A percentile compares a stretch with the other conserved stretches of the same genome.
These are phyloP conservation scores for Russula olivacea DNA, from an alignment of 768 basidiomycete genomes.

Conservation along the genomic window DNA sequence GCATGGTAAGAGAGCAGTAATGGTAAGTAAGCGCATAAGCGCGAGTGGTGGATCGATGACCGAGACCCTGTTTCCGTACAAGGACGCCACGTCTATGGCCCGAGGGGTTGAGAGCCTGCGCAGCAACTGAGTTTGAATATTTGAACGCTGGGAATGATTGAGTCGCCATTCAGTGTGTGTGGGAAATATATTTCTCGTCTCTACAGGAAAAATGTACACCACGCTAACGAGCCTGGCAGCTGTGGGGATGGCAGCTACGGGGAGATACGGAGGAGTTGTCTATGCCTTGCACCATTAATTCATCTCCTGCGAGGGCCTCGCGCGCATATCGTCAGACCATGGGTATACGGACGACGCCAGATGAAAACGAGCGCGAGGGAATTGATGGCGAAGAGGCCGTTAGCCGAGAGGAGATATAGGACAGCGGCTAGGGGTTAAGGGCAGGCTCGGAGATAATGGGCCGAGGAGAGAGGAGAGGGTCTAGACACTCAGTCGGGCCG, in stretches of 20 bases:
- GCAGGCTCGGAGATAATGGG: conserved; percentile 13
- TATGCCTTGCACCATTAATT: conserved; percentile 28
- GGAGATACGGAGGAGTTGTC: conserved; percentile 27
- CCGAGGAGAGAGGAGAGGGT: not conserved
- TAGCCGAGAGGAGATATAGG: conserved; percentile 18
- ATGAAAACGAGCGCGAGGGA: conserved; percentile 23
- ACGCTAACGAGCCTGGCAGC: conserved; percentile 26
- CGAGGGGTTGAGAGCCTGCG: not conserved
- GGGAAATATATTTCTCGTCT: not conserved
- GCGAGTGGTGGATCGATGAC: not conserved
- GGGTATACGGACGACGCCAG: conserved; percentile 11
- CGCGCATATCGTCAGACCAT: conserved; percentile 18
- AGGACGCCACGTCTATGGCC: not conserved
- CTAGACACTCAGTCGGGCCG: conserved; percentile 8
- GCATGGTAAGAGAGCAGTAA: no score
- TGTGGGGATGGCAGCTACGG: conserved; percentile 18
- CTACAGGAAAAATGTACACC: conserved; percentile 23
- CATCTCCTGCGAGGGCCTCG: conserved; percentile 27
- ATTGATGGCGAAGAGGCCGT: not conserved
- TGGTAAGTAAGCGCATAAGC: no score
- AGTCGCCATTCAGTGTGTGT: not conserved
- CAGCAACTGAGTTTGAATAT: not conserved
- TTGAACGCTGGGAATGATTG: not conserved
- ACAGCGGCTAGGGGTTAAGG: conserved; percentile 8
- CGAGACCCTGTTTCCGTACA: not conserved